Base-by-base conservation (phyloP, 192 early-diverging fungal species). In the Geranomyces michiganensis region DNA sequence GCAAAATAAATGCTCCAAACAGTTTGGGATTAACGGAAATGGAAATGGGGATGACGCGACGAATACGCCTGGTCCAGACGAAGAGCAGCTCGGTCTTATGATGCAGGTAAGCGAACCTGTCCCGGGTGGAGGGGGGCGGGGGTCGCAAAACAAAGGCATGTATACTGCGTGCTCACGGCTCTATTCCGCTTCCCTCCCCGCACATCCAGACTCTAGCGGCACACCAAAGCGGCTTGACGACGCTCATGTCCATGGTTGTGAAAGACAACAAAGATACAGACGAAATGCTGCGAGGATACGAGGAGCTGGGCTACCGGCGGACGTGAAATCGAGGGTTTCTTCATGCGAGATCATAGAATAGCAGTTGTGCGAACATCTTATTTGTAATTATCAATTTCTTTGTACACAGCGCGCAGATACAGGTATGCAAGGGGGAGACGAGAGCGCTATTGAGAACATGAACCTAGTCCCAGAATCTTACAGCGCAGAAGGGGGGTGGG, bases 151-250 rank as follows among this genome's bases (percentile, higher is more conserved):
- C n/a, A n/a, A n/a, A n/a, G n/a, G n/a, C n/a, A n/a, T n/a, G n/a
- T n/a, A n/a, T n/a, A n/a, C n/a, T n/a, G n/a, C 36, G 10, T 41
- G 36, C 10, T 41, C 36, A 7, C 5, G 5, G 36, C 36, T 41
- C 36, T 41, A 41, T 41, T 10, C 36, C 68, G 45, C 70, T 53
- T 53, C 24, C n/a, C n/a, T n/a, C n/a, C n/a, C n/a, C 24, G 51
- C 45, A 13, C 68, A 56, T 60, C 64, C 61, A 74, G 83, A 77
- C 77, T 30, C 71, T 84, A 61, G 72, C 53, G 56, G 82, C 89
- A 41, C 85, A 89, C 56, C 88, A 90, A 64, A 81, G 82, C 9
- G 92, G 92, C 9, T 81, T 93, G 66, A 76, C 81, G 59, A 87
- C 85, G 6, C 68, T 93, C 68, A 92, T 88, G 19, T 74, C 81